Percentiles rank a stretch among this genome's conserved stretches.
These are phyloP conservation scores for Rutstroemia sp. DNA, from an alignment of 2,329 filamentous ascomycete genomes.

Conservation along the genomic window DNA sequence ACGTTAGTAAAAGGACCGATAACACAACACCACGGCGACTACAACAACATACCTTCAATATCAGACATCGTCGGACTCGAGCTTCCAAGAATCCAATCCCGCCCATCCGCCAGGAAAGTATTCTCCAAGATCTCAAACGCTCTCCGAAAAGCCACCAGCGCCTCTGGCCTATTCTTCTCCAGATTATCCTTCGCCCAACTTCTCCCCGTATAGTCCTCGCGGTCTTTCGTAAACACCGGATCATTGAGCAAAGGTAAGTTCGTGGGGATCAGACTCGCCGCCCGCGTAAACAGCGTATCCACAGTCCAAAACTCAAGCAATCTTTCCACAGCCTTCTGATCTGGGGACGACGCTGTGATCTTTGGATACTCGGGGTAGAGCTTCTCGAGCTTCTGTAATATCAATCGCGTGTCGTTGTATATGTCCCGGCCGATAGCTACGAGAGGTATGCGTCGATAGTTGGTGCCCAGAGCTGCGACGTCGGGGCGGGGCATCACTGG, in stretches of 20 bases:
- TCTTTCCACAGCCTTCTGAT: slow-evolving; percentile 34
- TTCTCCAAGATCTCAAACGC: slow-evolving; percentile 53
- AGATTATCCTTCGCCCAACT: slow-evolving; percentile 34
- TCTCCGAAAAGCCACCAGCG: slow-evolving; percentile 45
- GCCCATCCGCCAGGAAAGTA: slow-evolving; percentile 56
- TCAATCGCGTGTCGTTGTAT: slow-evolving; percentile 64
- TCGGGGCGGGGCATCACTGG: slow-evolving; percentile 59
- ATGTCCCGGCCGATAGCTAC: slow-evolving; percentile 59
- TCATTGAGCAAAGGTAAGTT: slow-evolving; percentile 37
- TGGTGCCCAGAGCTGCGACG: slow-evolving; percentile 50
- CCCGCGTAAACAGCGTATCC: slow-evolving; percentile 30
- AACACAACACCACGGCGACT: not conserved
- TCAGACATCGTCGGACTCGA: slow-evolving; percentile 52
- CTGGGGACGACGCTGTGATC: not conserved
- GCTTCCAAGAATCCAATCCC: slow-evolving; percentile 54
- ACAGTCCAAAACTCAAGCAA: slow-evolving; percentile 50
- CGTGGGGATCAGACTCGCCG: not conserved
- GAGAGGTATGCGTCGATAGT: slow-evolving; percentile 63
- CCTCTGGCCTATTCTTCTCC: slow-evolving; percentile 43
- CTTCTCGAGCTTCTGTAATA: slow-evolving; percentile 55
- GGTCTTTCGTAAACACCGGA: slow-evolving; percentile 52
- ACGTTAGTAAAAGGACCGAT: not conserved
- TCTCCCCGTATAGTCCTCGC: slow-evolving; percentile 38
- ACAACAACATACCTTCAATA: slow-evolving; percentile 45
- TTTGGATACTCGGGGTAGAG: slow-evolving; percentile 35